Base-by-base conservation (phyloP, 257 asterid species). In the Rubia yunnanensis region DNA sequence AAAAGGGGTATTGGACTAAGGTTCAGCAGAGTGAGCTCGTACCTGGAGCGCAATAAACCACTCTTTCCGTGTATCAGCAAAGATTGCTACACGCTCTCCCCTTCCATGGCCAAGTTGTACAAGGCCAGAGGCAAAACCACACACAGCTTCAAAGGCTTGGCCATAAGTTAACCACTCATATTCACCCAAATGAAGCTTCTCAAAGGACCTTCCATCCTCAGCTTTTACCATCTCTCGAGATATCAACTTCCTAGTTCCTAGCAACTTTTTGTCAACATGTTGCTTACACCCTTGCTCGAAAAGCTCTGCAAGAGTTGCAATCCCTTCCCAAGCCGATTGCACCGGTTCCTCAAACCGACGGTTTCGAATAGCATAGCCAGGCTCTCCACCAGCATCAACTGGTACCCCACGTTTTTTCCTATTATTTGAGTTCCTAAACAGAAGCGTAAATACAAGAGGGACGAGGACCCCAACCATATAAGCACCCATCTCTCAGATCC, bases 11-110 rank as follows among this genome's bases (percentile, higher is more conserved):
- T 20, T 32, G 28, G 17, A n/a, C 18, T 63, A 46, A 28, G 14
- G 46, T 57, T 17, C 22, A 38, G 26, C 28, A 44, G 39, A 57
- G 35, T 15, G 36, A 65, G 15, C 48, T 32, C 63, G 27, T 73
- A 94, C 99, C 99, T 94, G 99, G 77, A 94, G 72, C 14, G 99
- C 95, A 68, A 94, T 80, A 71, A 90, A 86, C 99, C 99, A 94
- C 79, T 94, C 97, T 70, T 83, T 87, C 41, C 97, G 72, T 31
- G 99, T 94, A 79, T 94, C 99, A 64, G 99, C 97, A 85, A 90
- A 94, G 53, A 94, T 90, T 35, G 97, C 99, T 17, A 71, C 96
- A 39, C 95, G 92, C 70, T 94, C 99, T 60, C 84, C 95, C 82
- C 67, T 94, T 74, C 71, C 81, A 82, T 94, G 97, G 68, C 99